Conservation (phyloP, 2,329 filamentous ascomycete species). For the Aureobasidium leucospermi region DNA sequence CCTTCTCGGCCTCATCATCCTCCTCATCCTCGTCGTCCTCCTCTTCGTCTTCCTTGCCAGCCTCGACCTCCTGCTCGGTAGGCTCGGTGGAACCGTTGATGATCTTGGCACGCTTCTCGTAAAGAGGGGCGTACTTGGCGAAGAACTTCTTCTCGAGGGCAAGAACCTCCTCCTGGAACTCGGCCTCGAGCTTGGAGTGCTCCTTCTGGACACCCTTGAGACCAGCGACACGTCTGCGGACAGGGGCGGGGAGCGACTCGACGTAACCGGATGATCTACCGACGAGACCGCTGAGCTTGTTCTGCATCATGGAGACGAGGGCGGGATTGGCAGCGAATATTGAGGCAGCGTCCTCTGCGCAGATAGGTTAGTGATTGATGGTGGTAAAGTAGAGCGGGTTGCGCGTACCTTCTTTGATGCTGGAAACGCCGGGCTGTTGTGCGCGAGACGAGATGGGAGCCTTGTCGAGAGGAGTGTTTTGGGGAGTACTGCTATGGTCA, state of each 20-base stretch:
- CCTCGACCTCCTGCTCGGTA: conserved; percentile 76
- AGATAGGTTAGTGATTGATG: conserved; percentile 14
- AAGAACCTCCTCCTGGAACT: conserved; percentile 97
- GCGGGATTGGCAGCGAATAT: conserved; percentile 94
- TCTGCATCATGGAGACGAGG: conserved; percentile 95
- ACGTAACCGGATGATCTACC: conserved; percentile 96
- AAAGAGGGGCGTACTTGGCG: conserved; percentile 94
- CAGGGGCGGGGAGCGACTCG: conserved; percentile 82
- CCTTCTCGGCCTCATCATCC: conserved; percentile 54
- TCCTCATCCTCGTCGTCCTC: conserved; percentile 45
- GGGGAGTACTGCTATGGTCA: conserved; percentile 64
- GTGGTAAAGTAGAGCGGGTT: conserved; percentile 11
- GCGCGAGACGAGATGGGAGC: conserved; percentile 97
- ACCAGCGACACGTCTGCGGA: conserved; percentile 88
- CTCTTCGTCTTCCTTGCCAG: conserved; percentile 73
- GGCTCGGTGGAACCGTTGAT: conserved; percentile 84
- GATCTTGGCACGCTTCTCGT: conserved; percentile 88
- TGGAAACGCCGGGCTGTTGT: conserved; percentile 86
- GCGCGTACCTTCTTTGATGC: conserved; percentile 89
- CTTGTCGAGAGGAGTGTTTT: conserved; percentile 86
- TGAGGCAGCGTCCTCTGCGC: conserved; percentile 81
- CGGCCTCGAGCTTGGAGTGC: conserved; percentile 93
- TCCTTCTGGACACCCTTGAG: conserved; percentile 98
- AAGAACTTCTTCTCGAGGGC: conserved; percentile 99
- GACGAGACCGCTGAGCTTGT: conserved; percentile 85